Evolutionary conservation across 169 alveolate genomes (phyloP), one percentile per base, ranked within the genome.

Genomic region (Sarcocystis neurona): DNA sequence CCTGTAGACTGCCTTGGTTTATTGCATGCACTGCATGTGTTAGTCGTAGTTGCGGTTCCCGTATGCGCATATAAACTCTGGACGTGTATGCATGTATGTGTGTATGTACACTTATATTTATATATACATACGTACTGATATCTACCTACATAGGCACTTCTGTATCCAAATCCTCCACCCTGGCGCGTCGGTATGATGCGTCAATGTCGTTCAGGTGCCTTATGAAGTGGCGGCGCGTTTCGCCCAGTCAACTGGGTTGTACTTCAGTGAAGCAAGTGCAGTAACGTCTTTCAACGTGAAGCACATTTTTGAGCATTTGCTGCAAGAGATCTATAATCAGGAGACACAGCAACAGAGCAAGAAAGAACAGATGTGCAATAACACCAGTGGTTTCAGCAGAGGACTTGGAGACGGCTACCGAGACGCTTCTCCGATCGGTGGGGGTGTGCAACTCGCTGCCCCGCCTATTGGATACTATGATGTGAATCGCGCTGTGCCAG

Each of bases 261-360:
- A 89, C 53, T 98, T 97, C 92, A 96, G 97, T 80, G 99, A 99
- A 94, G 98, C 99, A 8, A 95, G 98, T 44, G 99, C 99, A 20
- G 97, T 96, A 53, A 96, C 98, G n/a, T 96, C 97, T 43, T 92
- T 96, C 63, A 98, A 98, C 93, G 99, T 99, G 70, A 97, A 98
- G 94, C 99, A 97, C 88, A 94, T 97, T 41, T 99, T 99, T 92
- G 99, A 99, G 94, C 96, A 93, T 86, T 90, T 97, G 74, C 94
- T 97, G 53, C 99, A 97, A 90, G 98, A 89, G 60, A 88, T 92
- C 66, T 92, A 92, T 85, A 89, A 92, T 41, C 91, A 85, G 82
- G 6, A n/a, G 44, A 37, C 88, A 0, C 48, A 77, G 34, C n/a
- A 46, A 79, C 30, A 10, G 87, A 2, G 79, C 23, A 43, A 34